A percentile compares a stretch with the other conserved stretches of the same genome.
phyloP scores from a whole-genome alignment of 2,329 filamentous ascomycete genomes.

The Dactylellina leptospora region DNA sequence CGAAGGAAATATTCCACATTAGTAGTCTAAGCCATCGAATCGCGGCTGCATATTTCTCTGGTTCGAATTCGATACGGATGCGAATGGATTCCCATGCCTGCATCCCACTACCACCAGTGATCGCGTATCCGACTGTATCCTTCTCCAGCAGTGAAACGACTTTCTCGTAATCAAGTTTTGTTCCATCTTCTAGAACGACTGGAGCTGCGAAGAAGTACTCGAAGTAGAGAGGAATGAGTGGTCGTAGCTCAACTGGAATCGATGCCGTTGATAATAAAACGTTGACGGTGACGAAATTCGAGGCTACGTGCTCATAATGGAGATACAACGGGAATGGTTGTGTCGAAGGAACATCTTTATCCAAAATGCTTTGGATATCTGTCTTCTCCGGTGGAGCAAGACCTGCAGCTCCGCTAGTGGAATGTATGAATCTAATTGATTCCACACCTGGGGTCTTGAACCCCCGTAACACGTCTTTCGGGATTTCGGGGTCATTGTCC shows the following conservation, averaged over 20 bases:
- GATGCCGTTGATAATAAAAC: constrained; percentile 80
- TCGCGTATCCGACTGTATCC: constrained; percentile 84
- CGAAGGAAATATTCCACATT: constrained; percentile 89
- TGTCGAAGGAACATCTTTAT: constrained; percentile 68
- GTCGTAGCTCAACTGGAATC: constrained; percentile 82
- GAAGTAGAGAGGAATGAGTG: constrained; percentile 81
- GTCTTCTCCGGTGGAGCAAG: constrained; percentile 62
- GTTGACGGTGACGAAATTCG: constrained; percentile 87
- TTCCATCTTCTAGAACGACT: constrained; percentile 74
- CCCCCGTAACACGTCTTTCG: constrained; percentile 77
- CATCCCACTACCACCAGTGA: constrained; percentile 73
- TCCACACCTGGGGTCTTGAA: constrained; percentile 86
- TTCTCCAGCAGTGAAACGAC: constrained; percentile 90
- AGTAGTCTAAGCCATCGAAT: constrained; percentile 86
- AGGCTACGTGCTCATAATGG: constrained; percentile 95
- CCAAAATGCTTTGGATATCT: constrained; percentile 76
- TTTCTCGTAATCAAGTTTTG: constrained; percentile 84
- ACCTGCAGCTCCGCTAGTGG: constrained; percentile 48
- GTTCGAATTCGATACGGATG: constrained; percentile 84
- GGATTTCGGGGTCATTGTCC: constrained; percentile 88
- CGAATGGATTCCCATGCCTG: constrained; percentile 83
- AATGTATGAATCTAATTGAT: constrained; percentile 90
- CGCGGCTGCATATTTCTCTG: constrained; percentile 82
- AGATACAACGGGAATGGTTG: constrained; percentile 79
- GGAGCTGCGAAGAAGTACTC: constrained; percentile 96